A percentile compares a stretch with the other conserved stretches of the same genome.
Evolutionary conservation across 805 yeast genomes (phyloP).

Genomic region (Millerago galiae): DNA sequence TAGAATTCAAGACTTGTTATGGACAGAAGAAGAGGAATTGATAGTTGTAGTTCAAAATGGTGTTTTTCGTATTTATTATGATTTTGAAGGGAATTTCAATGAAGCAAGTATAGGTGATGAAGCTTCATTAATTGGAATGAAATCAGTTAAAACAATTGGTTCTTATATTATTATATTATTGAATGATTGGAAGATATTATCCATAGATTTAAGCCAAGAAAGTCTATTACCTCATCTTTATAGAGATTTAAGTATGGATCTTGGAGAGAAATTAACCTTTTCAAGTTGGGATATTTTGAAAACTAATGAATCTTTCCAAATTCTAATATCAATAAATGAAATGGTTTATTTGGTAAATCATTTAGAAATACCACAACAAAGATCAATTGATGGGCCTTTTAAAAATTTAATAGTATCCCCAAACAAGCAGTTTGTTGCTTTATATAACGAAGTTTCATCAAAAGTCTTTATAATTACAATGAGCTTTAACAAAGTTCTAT

Average conservation of each 20-base stretch:
- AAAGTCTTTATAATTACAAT: conserved; percentile 45
- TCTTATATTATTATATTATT: conserved; percentile 40
- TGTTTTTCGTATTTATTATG: conserved; percentile 50
- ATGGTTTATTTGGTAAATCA: conserved; percentile 7
- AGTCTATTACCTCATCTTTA: conserved; percentile 16
- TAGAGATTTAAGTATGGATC: conserved; percentile 10
- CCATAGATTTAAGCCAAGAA: conserved; percentile 34
- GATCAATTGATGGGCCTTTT: conserved; percentile 46
- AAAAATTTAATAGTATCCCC: conserved; percentile 40
- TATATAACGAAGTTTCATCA: conserved; percentile 34
- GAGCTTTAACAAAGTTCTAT: conserved; percentile 23
- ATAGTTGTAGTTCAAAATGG: conserved; percentile 50
- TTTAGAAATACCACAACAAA: conserved; percentile 6
- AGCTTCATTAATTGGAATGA: conserved; percentile 27
- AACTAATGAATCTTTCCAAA: conserved; percentile 12
- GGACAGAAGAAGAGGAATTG: conserved; percentile 48
- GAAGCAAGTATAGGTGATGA: conserved; percentile 29
- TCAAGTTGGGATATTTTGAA: conserved; percentile 18
- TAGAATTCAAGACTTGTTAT: conserved; percentile 46
- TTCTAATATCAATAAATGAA: conserved; percentile 10
- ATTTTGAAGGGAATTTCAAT: conserved; percentile 60
- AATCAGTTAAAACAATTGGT: conserved; percentile 33
- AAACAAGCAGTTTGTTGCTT: conserved; percentile 48
- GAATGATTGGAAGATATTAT: conserved; percentile 34
- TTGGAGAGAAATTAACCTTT: conserved; percentile 8